phyloP scores from a whole-genome alignment of 2,329 filamentous ascomycete species.

The Paraphoma chrysanthemicola region DNA sequence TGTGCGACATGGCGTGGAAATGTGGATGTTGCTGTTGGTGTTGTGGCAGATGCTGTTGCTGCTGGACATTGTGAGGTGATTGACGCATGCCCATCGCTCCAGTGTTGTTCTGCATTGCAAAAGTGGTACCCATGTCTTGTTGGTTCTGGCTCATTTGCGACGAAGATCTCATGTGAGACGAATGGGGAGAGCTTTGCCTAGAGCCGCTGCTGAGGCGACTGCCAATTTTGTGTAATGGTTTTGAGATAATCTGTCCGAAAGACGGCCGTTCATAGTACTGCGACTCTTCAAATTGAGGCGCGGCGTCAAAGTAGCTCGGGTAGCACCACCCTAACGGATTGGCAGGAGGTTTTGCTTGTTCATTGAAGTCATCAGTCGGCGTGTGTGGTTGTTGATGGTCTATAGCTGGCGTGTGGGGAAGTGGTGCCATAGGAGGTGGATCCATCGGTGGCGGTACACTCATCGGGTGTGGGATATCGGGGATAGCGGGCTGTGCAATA shows the following conservation, averaged over 20 bases:
- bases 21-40: conserved; percentile 26
- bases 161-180: conserved; percentile 17
- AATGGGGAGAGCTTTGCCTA: conserved; percentile 31
- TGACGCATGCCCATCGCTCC: conserved; percentile 30
- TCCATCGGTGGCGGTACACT: conserved; percentile 7
- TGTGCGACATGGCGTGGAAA: conserved; percentile 31
- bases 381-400: conserved; percentile 24
- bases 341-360: conserved; percentile 33
- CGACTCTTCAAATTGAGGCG: conserved; percentile 45
- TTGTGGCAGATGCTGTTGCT: conserved; percentile 19
- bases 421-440: conserved; percentile 24
- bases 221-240: conserved; percentile 42
- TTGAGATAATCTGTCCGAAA: conserved; percentile 43
- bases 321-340: conserved; percentile 43
- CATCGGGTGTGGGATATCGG: conserved; percentile 27
- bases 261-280: conserved; percentile 46
- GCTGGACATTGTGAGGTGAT: conserved; percentile 22
- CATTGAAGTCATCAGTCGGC: conserved; percentile 28
- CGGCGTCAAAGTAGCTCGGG: conserved; percentile 44
- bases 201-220: conserved; percentile 33
- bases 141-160: conserved; percentile 30
- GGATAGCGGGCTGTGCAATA: conserved; percentile 37
- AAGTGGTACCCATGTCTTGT: conserved; percentile 32
- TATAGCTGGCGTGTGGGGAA: conserved; percentile 25
- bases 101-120: conserved; percentile 24